phyloP scores from a whole-genome alignment of 768 basidiomycete species.

The Phallus indusiatus region DNA sequence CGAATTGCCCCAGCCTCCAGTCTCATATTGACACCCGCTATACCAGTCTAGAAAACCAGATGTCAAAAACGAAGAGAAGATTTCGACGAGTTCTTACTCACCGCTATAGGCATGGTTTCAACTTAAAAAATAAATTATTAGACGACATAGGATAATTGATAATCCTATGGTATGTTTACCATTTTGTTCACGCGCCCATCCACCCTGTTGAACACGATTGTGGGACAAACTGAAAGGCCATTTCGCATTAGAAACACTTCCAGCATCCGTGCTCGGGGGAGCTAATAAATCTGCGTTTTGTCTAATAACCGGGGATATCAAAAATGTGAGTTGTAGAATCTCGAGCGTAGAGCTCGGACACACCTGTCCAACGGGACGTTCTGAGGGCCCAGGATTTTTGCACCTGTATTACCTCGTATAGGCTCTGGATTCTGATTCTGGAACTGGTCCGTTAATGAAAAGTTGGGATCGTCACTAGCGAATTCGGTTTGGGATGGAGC shows the following conservation, averaged over 20 bases:
- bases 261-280: conserved; percentile 36
- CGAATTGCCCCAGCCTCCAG: conserved; percentile 40
- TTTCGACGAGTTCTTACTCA: conserved; percentile 20
- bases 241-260: conserved; percentile 41
- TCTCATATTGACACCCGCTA: conserved; percentile 45
- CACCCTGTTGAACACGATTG: conserved; percentile 47
- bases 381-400: conserved; percentile 32
- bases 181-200: conserved; percentile 52
- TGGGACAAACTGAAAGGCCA: conserved; percentile 50
- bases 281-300: conserved; percentile 37
- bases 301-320: neutral
- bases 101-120: conserved; percentile 40
- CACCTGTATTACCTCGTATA: conserved; percentile 32
- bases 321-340: neutral
- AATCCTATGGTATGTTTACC: conserved; percentile 19
- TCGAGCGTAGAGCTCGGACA: neutral
- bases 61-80: conserved; percentile 3
- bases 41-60: conserved; percentile 10
- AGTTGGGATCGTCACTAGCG: conserved; percentile 36
- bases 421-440: conserved; percentile 20
- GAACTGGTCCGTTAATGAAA: conserved; percentile 25
- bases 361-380: conserved; percentile 29
- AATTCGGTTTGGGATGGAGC: conserved; percentile 12
- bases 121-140: conserved; percentile 24
- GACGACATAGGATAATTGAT: neutral